Base-by-base conservation (phyloP, 331 rosid genomes). In the Pyrus hybrid region DNA sequence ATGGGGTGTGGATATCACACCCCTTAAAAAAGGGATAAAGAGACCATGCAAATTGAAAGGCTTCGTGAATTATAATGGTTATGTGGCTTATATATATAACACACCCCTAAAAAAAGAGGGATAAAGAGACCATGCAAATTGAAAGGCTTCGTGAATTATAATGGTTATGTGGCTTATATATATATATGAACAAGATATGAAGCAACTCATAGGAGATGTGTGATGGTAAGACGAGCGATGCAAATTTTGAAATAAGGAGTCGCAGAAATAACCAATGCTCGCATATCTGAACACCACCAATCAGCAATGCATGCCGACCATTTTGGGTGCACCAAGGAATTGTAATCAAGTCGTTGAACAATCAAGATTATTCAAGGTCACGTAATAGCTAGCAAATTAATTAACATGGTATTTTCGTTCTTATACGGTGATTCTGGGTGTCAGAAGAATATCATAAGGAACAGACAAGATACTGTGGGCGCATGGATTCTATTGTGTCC, bases 381-480 rank as follows among this genome's bases (percentile, higher is more conserved):
- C 47, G 47, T 41, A 41, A 41, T 41, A 41, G 47, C 14, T 41
- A 41, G 32, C 35, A 57, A 21, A 62, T 51, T n/a, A 51, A 13
- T 13, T 51, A 21, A 30, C 23, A 7, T 18, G 12, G 4, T 28
- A 3, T 26, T 37, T 25, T 37, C 22, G 13, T 37, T 5, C 22
- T 72, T 35, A 60, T 74, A 58, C 75, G 28, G 7, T 29, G 72
- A 68, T 80, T 80, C 67, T 23, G 8, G 62, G 21, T 17, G 67
- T 30, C 70, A 33, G 10, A 68, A 53, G 47, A 18, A 69, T 8
- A 41, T 62, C 65, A 22, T 29, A 63, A 6, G 65, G 71, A 63
- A 70, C 28, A 77, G 65, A 51, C 51, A 70, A 69, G 81, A 77
- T 33, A 68, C 35, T n/a, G 67, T 74, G 79, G 75, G 75, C 67